Conservation (phyloP, 495 filamentous ascomycete genomes). For the Cercophora scortea region DNA sequence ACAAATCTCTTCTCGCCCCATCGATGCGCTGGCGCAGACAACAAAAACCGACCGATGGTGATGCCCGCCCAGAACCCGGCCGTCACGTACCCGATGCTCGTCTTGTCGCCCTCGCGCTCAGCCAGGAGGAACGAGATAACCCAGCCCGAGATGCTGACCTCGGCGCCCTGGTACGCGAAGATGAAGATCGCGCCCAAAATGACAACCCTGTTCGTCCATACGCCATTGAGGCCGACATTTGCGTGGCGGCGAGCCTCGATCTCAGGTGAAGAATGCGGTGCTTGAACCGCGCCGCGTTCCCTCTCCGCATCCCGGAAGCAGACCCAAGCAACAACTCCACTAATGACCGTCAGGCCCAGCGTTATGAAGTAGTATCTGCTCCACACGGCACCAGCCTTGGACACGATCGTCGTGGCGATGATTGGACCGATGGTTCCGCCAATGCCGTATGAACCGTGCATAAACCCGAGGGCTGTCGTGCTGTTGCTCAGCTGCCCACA, state of each 20-base stretch:
- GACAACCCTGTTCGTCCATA: conserved; percentile 47
- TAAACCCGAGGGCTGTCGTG: conserved; percentile 52
- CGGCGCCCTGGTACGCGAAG: conserved; percentile 74
- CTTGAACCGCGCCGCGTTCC: conserved; percentile 21
- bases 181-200: conserved; percentile 68
- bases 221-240: conserved; percentile 6
- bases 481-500: conserved; percentile 58
- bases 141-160: conserved; percentile 75
- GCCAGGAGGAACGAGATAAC: conserved; percentile 71
- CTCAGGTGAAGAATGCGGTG: neutral
- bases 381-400: conserved; percentile 39
- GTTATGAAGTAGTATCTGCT: conserved; percentile 53
- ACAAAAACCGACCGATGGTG: conserved; percentile 60
- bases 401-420: conserved; percentile 59
- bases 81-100: conserved; percentile 69
- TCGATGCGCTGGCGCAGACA: conserved; percentile 53
- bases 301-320: conserved; percentile 50
- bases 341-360: conserved; percentile 42
- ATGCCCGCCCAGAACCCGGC: conserved; percentile 80
- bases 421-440: conserved; percentile 65
- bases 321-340: conserved; percentile 43
- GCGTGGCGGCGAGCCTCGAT: neutral
- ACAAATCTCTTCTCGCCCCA: conserved; percentile 66
- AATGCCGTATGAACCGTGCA: conserved; percentile 67
- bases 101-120: conserved; percentile 55